A percentile compares a stretch with the other conserved stretches of the same genome.
Conservation (phyloP, 108 stramenopile genomes). For the Hondaea fermentalgiana region DNA sequence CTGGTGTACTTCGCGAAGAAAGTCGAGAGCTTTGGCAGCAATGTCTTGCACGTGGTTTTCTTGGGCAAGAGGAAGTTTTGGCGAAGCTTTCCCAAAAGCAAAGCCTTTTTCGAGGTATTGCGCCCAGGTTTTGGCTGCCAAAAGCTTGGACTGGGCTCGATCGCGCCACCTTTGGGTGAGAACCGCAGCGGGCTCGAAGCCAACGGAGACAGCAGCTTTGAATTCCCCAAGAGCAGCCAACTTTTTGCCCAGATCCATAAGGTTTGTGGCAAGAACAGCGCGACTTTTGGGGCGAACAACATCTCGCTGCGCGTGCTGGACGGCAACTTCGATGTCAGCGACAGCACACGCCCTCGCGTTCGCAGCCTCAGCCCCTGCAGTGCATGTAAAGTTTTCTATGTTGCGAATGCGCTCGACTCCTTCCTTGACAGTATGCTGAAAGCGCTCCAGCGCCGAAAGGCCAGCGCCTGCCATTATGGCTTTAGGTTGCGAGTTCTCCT, state of each 20-base stretch:
- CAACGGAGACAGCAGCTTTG: not conserved
- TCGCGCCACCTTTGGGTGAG: not conserved
- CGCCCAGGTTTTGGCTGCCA: not conserved
- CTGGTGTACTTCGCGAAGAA: not conserved
- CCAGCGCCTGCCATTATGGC: not conserved
- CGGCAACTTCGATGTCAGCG: not conserved
- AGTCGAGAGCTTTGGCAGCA: not conserved
- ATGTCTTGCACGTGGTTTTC: not conserved
- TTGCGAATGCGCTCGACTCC: not conserved
- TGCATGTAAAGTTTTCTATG: not conserved
- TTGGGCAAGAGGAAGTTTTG: not conserved
- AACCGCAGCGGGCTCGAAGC: not conserved
- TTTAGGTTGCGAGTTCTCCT: too few species aligned
- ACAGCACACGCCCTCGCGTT: not conserved
- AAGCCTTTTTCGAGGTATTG: not conserved
- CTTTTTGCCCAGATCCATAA: not conserved
- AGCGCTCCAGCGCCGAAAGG: not conserved
- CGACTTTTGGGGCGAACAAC: not conserved
- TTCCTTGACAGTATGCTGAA: not conserved
- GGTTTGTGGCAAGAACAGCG: not conserved
- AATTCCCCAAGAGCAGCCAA: not conserved
- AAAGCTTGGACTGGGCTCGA: not conserved
- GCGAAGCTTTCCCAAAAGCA: not conserved
- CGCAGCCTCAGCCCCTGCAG: not conserved
- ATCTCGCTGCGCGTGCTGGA: not conserved